phyloP scores from a whole-genome alignment of 768 basidiomycete species.

The Mycena galopus region DNA sequence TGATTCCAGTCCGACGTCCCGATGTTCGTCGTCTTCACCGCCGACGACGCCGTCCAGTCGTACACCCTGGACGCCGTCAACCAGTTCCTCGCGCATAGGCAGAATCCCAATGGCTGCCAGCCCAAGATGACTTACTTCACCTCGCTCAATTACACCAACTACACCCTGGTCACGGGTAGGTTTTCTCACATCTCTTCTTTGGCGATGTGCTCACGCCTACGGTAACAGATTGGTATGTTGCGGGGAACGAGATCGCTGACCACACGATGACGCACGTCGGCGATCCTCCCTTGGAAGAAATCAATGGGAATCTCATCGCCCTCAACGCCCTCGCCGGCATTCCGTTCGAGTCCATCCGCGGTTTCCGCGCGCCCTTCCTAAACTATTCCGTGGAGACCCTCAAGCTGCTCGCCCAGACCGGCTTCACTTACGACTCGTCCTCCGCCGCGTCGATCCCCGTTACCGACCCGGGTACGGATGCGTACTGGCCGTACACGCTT shows the following conservation, averaged over 20 bases:
- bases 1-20: slow-evolving; percentile 52
- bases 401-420: slow-evolving; percentile 62
- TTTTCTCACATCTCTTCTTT: not conserved
- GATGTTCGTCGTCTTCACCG: slow-evolving; percentile 64
- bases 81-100: slow-evolving; percentile 79
- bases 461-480: slow-evolving; percentile 74
- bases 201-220: slow-evolving; percentile 32
- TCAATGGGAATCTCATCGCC: slow-evolving; percentile 83
- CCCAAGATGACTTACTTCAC: slow-evolving; percentile 85
- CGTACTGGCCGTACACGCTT: slow-evolving; percentile 87
- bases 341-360: slow-evolving; percentile 70
- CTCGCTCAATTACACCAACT: slow-evolving; percentile 81
- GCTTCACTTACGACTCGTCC: slow-evolving; percentile 82
- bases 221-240: slow-evolving; percentile 86
- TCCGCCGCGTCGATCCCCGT: slow-evolving; percentile 73
- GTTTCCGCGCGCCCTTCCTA: slow-evolving; percentile 86
- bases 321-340: slow-evolving; percentile 85
- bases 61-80: slow-evolving; percentile 83
- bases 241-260: slow-evolving; percentile 88
- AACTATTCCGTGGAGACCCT: slow-evolving; percentile 76
- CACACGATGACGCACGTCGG: slow-evolving; percentile 90
- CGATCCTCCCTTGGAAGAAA: slow-evolving; percentile 69
- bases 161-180: slow-evolving; percentile 74
- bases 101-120: slow-evolving; percentile 82
- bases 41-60: slow-evolving; percentile 76